Base-by-base conservation (phyloP, 2,329 filamentous ascomycete species). In the Kalmusia sp. region DNA sequence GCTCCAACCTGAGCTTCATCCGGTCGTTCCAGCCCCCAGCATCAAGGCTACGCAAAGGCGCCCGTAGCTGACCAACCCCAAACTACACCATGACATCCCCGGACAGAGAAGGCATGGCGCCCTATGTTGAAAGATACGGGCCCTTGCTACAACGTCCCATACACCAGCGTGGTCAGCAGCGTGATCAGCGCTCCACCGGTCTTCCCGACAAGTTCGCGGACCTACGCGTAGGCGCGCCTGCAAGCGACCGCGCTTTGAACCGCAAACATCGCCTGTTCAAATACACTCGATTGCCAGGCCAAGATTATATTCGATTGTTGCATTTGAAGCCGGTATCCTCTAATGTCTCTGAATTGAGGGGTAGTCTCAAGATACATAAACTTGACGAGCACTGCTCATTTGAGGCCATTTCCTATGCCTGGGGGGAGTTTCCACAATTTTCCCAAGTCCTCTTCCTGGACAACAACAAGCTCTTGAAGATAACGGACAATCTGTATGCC, bases 361-460 rank as follows among this genome's bases (percentile, higher is more conserved):
- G 49, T 6, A 19, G 3, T 17, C 49, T 51, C 5, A 31, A 21
- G 11, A 11, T 33, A 1, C 49, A 51, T 17, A 46, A 45, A 19
- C 49, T 51, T 24, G 33, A 45, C 17, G 17, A 34, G 15, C 39
- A 38, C 2, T 33, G 19, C 25, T 31, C 28, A 5, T 51, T 38
- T 9, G 40, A 51, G 12, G 49, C 49, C 17, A 39, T 51, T 2
- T 51, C 49, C 14, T 51, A 51, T 37, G 31, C 49, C 24, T 51
- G 49, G 49, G 49, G 49, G 22, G 49, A 51, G n/a, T 46, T 46
- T 15, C 30, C 30, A 7, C 17, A 12, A 3, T 46, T 46, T 14
- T 34, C 38, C 24, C 48, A 28, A n/a, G 38, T 38, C 19, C n/a
- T 51, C 12, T 17, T 38, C 6, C 12, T 51, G 15, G 25, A 45